Evolutionary conservation across 108 stramenopile genomes (phyloP).

Genomic region (Nannochloropsis gaditana): DNA sequence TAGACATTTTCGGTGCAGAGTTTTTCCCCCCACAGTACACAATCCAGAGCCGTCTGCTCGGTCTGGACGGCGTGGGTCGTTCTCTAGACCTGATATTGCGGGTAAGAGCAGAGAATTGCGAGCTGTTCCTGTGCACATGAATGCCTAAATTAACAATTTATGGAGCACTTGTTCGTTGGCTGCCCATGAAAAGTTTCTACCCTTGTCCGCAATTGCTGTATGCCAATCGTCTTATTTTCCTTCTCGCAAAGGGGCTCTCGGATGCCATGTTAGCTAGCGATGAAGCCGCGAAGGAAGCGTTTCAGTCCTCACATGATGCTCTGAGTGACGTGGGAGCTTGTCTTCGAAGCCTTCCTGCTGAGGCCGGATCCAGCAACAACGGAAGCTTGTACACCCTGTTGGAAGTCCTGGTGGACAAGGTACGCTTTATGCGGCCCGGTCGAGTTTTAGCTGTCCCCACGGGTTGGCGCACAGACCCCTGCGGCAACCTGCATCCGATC

Average conservation of each 20-base stretch:
- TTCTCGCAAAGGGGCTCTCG: not conserved
- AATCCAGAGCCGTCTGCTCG: not conserved
- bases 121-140: not conserved
- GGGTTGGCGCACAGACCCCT: not conserved
- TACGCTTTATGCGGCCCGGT: not conserved
- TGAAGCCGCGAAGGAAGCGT: not conserved
- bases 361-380: not conserved
- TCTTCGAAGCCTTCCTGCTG: not conserved
- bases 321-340: not conserved
- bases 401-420: not conserved
- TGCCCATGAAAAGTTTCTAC: not conserved
- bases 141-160: no score
- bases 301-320: not conserved
- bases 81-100: not conserved
- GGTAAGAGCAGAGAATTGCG: not conserved
- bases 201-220: not conserved
- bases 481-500: not conserved
- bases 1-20: not conserved
- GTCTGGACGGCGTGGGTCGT: not conserved
- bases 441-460: conserved; percentile 1
- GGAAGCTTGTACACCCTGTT: not conserved
- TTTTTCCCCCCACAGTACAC: conserved; percentile 9
- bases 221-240: not conserved
- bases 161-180: no score
- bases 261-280: conserved; percentile 19